phyloP scores from a whole-genome alignment of 176 grass and related monocot species.

The Oryza rufipogon region DNA sequence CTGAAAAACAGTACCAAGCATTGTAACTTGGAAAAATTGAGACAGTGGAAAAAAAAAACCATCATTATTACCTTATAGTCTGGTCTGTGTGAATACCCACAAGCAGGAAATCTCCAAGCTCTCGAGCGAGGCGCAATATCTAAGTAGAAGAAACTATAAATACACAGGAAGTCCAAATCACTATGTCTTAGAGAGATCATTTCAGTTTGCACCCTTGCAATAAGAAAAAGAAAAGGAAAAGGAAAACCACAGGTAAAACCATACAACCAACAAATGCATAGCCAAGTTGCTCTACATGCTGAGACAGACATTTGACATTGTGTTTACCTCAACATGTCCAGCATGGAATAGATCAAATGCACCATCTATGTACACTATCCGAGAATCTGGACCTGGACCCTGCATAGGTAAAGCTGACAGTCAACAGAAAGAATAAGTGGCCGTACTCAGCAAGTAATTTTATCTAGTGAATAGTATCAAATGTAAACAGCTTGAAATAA shows the following conservation, averaged over 20 bases:
- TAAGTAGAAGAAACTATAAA: slow-evolving; percentile 55
- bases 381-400: slow-evolving; percentile 90
- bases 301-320: not conserved
- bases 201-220: not conserved
- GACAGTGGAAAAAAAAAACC: slow-evolving; percentile 4
- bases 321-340: slow-evolving; percentile 95
- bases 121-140: slow-evolving; percentile 93
- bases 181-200: slow-evolving; percentile 19
- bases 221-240: not conserved
- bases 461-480: slow-evolving; percentile 25
- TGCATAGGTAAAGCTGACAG: slow-evolving; percentile 48
- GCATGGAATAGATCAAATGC: slow-evolving; percentile 98
- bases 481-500: slow-evolving; percentile 14
- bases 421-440: slow-evolving; percentile 33
- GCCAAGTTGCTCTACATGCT: not conserved
- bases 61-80: slow-evolving; percentile 66
- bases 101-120: slow-evolving; percentile 90
- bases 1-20: slow-evolving; percentile 1
- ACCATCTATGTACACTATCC: slow-evolving; percentile 92
- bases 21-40: not conserved
- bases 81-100: slow-evolving; percentile 97
- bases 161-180: slow-evolving; percentile 25
- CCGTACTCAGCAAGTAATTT: not conserved
- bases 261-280: not conserved
- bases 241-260: not conserved